Evolutionary conservation across 768 basidiomycete species (phyloP).

Genomic region (Krasilnikovozyma curviuscula): DNA sequence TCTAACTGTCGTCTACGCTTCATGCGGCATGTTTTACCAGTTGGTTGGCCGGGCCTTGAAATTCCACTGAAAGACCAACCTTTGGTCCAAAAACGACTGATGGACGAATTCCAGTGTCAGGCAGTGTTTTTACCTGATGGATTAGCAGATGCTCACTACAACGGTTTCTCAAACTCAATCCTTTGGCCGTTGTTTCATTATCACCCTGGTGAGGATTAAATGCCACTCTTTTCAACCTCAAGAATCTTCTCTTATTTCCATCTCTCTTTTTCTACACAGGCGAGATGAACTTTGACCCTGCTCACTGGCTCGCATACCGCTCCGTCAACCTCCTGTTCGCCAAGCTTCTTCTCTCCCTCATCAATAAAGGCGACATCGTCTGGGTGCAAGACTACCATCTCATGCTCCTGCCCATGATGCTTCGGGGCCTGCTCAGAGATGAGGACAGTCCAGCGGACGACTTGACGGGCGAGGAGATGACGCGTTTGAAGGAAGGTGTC

Average conservation of each 20-base stretch:
- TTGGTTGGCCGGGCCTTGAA: constrained; percentile 39
- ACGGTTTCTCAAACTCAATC: constrained; percentile 95
- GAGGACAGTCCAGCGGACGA: constrained; percentile 21
- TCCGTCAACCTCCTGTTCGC: constrained; percentile 93
- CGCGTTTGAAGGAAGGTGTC: constrained; percentile 25
- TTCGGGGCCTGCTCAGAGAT: constrained; percentile 53
- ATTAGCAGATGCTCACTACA: constrained; percentile 83
- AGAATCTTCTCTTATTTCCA: not conserved
- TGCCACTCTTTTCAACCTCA: not conserved
- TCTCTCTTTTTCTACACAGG: constrained; percentile 22
- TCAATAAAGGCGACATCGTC: constrained; percentile 76
- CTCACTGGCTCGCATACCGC: constrained; percentile 93
- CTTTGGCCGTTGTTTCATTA: constrained; percentile 99
- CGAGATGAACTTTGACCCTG: constrained; percentile 99
- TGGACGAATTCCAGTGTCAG: constrained; percentile 89
- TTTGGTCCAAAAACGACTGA: constrained; percentile 71
- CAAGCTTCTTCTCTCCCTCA: constrained; percentile 59
- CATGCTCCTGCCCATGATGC: constrained; percentile 90
- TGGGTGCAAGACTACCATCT: constrained; percentile 98
- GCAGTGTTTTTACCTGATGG: constrained; percentile 97
- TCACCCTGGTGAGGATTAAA: constrained; percentile 42
- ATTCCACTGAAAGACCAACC: constrained; percentile 85
- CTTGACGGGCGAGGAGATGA: constrained; percentile 8
- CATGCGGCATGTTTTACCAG: not conserved
- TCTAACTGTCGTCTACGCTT: not conserved